Evolutionary conservation across 2,329 filamentous ascomycete species (phyloP), one percentile per base, ranked within the genome.

Genomic region (Lecanicillium sp.): DNA sequence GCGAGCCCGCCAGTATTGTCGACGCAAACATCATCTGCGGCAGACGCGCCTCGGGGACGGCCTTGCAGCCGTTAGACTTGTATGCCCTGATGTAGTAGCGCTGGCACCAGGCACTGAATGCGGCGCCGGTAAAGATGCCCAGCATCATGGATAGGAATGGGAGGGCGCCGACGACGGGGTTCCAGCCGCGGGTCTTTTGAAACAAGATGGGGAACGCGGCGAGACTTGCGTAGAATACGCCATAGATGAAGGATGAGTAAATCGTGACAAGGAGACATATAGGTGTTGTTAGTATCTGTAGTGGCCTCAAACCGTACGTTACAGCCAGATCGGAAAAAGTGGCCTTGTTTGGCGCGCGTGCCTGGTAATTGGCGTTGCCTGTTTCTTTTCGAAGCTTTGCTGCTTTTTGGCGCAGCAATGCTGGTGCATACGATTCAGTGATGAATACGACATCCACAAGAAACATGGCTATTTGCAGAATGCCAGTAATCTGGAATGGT

Each of bases 101-200:
- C 21, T 37, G 35, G 21, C 35, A 19, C 35, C 19, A 37, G n/a
- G n/a, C 19, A 37, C 5, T 37, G 14, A 37, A 37, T 12, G n/a
- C 35, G 21, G 35, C 35, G 12, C 35, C 35, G 5, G 14, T 5
- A n/a, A 37, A 37, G 5, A 37, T 23, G 9, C 35, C 35, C 35
- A 37, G 19, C 35, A 37, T 37, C 35, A 37, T 37, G n/a, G 35
- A 37, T 21, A 37, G 21, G 35, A 23, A 37, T n/a, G 35, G 35
- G 12, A 37, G 35, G 10, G 35, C 17, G 35, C 35, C 35, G 35
- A 21, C 21, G n/a, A 37, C 3, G 10, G 35, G 35, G 19, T 37
- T 37, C 35, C 35, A 21, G n/a, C 35, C 35, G 6, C 35, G 35
- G 17, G 35, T 37, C 10, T 37, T 11, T 37, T 37, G 35, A 17